phyloP scores from a whole-genome alignment of 73 alveolate genomes.

The Tetrahymena elliotti region DNA sequence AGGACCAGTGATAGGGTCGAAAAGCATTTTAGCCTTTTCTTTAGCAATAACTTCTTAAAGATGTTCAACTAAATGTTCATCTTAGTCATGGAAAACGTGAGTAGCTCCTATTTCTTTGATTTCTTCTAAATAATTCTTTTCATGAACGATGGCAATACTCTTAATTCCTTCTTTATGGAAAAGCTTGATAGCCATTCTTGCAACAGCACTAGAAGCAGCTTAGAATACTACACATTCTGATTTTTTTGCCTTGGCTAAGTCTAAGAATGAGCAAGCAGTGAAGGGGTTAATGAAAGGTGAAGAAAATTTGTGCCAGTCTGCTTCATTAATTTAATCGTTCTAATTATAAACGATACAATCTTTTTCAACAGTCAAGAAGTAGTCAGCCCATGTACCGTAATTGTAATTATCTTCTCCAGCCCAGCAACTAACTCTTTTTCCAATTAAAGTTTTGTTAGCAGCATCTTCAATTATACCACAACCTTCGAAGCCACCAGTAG shows the following conservation, averaged over 20 bases:
- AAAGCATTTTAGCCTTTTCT: background rate
- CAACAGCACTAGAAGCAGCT: background rate
- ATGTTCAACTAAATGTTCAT: background rate
- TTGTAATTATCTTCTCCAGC: background rate
- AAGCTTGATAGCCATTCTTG: background rate
- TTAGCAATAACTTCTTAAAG: background rate
- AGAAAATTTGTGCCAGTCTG: background rate
- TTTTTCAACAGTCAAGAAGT: background rate
- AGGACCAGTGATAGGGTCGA: background rate
- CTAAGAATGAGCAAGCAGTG: background rate
- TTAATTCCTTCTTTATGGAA: background rate
- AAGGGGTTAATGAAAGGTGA: background rate
- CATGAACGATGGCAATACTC: background rate
- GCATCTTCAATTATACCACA: background rate
- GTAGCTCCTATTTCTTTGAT: background rate
- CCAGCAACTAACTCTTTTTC: background rate
- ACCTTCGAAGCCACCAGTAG: background rate
- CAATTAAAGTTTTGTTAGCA: background rate
- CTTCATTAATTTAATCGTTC: background rate
- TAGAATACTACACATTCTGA: background rate
- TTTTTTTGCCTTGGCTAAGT: background rate
- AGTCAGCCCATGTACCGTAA: background rate
- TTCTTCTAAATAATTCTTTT: background rate
- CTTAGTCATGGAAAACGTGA: background rate
- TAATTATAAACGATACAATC: background rate